Evolutionary conservation across 192 early-diverging fungal genomes (phyloP), one percentile per base, ranked within the genome.

Genomic region (Phycomyces nitens): DNA sequence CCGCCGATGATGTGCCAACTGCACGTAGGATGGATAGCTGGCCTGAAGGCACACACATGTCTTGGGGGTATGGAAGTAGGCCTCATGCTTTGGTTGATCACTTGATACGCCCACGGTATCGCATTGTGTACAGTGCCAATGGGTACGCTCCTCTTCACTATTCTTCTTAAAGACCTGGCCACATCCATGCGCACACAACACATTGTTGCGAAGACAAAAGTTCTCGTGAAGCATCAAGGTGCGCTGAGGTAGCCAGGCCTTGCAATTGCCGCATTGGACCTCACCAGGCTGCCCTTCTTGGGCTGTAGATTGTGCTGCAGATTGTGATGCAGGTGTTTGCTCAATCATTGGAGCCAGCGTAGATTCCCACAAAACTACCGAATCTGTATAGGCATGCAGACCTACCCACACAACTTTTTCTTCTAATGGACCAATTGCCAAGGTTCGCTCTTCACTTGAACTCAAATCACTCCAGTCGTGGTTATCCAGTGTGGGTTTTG

Each of bases 61-160:
- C 6, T 74, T 63, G 29, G 74, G 74, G 4, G 78, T 79, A 58
- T 95, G 92, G 67, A 70, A 79, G 50, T 88, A 79, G 0, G 70
- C 56, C 52, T 70, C 58, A 68, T 95, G 95, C 58, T 97, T 95
- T 29, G 66, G 70, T n/a, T 77, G 64, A 42, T 85, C 82, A 0
- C 49, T 57, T 0, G 74, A 12, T 15, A 69, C 69, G 14, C 89
- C 62, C 15, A 79, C 73, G 57, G 73, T 68, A 43, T 77, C 74
- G 60, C 93, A 94, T 26, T 76, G 43, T 14, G 80, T 78, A 76
- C 94, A 97, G 69, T 97, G 95, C 89, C 90, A 94, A 64, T 95
- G 95, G 0, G 77, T 64, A 4, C 62, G 53, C n/a, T 80, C 62
- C 27, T 93, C 87, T 24, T 60, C 75, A 20, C 65, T 68, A 0